phyloP scores from a whole-genome alignment of 148 eudicot genomes.

The Simmondsia chinensis region DNA sequence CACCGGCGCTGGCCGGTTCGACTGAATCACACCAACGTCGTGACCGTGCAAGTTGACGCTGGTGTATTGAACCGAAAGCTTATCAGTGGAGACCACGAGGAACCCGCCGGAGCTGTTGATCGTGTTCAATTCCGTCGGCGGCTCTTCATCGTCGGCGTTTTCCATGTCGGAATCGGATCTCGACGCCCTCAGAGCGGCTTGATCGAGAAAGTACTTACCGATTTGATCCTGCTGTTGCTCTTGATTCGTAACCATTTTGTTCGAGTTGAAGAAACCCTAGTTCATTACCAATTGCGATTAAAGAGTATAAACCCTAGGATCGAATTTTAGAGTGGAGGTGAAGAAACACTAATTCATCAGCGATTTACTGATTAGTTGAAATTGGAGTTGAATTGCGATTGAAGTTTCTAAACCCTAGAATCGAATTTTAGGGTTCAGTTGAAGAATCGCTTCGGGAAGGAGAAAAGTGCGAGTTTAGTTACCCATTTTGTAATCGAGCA shows the following conservation, averaged over 20 bases:
- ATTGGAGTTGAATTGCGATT: no score
- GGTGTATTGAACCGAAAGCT: constrained; percentile 62
- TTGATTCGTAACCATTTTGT: background rate
- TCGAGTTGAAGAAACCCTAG: constrained; percentile 6
- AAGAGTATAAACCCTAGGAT: no score
- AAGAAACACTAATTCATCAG: no score
- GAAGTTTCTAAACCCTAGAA: no score
- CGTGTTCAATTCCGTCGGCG: constrained; percentile 72
- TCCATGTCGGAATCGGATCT: constrained; percentile 7
- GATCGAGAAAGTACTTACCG: constrained; percentile 42
- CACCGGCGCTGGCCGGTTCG: constrained; percentile 64
- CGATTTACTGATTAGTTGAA: no score
- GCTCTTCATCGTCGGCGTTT: constrained; percentile 24
- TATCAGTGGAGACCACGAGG: constrained; percentile 61
- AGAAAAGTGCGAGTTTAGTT: no score
- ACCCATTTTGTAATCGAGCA: no score
- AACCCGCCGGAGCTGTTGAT: constrained; percentile 72
- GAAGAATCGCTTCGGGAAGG: no score
- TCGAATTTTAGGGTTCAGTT: no score
- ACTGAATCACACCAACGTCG: constrained; percentile 85
- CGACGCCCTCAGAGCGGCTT: constrained; percentile 35
- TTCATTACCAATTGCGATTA: background rate
- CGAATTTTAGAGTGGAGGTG: no score
- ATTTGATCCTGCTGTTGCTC: constrained; percentile 28
- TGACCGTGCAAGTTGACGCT: constrained; percentile 62